Base-by-base conservation (phyloP, 2,329 filamentous ascomycete genomes). In the Lecanicillium sp. region DNA sequence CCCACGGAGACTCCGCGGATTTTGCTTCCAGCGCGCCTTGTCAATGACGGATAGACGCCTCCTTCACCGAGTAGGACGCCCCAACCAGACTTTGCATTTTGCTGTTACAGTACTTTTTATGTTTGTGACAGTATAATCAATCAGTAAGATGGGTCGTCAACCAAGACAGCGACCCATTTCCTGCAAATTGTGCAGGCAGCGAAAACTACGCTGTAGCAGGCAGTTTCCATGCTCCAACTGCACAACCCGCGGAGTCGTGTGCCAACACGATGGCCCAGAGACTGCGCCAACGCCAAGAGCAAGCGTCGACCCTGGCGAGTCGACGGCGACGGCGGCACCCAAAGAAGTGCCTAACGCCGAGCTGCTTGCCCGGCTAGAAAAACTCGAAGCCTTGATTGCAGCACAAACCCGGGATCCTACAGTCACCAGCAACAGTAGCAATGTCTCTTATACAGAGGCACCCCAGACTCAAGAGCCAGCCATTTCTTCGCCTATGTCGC, bases 221-320 rank as follows among this genome's bases (percentile, higher is more conserved):
- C 48, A 55, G 34, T 59, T 60, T 36, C 58, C 58, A 3, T 62
- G 58, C 43, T 51, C 52, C 35, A 61, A 61, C 49, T 61, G 58
- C 44, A 55, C 53, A 35, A 54, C 51, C 43, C 56, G 58, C 45
- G 57, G 57, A 43, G 46, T 60, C 17, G 44, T 46, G 15, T 61
- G 58, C 45, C 32, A 38, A 9, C 43, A 44, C 14, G 39, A 38
- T n/a, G 40, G 40, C 12, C 34, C 33, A 17, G 25, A 12, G 22
- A 32, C 36, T 29, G 31, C 33, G 11, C 34, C 17, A 12, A 15
- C 34, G 36, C 29, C 41, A 37, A 41, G 35, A 27, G 27, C 30
- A 18, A 34, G 15, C 22, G 22, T 11, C 11, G 22, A 25, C 22
- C 22, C 7, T 25, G 22, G 22, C 6, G 22, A 25, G 22, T 17